These are phyloP conservation scores for Multifurca ochricompacta DNA, from an alignment of 768 basidiomycete genomes.

Conservation along the genomic window DNA sequence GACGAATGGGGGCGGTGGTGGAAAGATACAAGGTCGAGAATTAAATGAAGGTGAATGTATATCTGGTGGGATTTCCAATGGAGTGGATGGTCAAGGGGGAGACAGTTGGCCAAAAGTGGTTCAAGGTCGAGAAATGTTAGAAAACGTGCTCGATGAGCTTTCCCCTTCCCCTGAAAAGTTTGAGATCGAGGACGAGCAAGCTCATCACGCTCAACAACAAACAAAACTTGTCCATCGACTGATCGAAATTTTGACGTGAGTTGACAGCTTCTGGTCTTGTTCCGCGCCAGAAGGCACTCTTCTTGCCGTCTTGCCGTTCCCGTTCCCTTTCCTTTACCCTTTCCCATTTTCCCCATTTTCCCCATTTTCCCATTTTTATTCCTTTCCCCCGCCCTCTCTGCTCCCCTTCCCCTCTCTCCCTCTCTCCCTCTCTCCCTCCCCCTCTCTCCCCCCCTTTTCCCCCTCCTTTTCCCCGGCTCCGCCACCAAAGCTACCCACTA, in stretches of 20 bases:
- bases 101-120: slow-evolving; percentile 69
- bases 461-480: no score
- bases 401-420: neutral
- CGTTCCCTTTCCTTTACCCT: no score
- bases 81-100: slow-evolving; percentile 55
- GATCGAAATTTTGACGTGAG: slow-evolving; percentile 65
- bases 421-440: neutral
- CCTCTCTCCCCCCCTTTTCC: no score
- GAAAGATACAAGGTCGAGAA: slow-evolving; percentile 44
- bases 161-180: no score
- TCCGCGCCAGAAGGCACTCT: no score
- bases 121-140: slow-evolving; percentile 45
- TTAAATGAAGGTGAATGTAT: slow-evolving; percentile 42
- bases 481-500: no score
- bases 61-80: slow-evolving; percentile 66
- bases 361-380: neutral
- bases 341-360: neutral
- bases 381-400: slow-evolving; percentile 1
- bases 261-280: slow-evolving; percentile 23
- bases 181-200: slow-evolving; percentile 38
- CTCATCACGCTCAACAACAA: no score
- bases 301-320: neutral
- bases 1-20: slow-evolving; percentile 68
- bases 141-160: slow-evolving; percentile 34
- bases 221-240: slow-evolving; percentile 50